Base-by-base conservation (phyloP, 768 basidiomycete genomes). In the Lactifluus volemus region DNA sequence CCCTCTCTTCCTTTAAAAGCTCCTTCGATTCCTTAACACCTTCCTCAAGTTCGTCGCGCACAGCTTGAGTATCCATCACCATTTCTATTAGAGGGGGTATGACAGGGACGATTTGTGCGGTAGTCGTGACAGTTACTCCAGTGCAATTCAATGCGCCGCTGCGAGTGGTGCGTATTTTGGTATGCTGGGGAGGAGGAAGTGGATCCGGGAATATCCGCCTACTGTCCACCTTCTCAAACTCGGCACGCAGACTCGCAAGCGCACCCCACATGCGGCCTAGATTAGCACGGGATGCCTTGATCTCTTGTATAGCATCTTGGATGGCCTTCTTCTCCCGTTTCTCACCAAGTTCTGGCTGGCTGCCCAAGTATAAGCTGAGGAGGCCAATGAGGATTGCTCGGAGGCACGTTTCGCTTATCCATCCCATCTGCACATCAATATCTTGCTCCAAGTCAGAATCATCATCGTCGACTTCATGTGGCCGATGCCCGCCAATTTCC, bases 61-160 rank as follows among this genome's bases (percentile, higher is more conserved):
- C 71, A 17, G 68, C 66, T 49, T 75, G 72, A 8, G 83, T 78
- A 30, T 77, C 70, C 17, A 84, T 65, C 2, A 75, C 78, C 7
- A 72, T 71, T 42, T 86, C 77, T 14, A 87, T 78, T n/a, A 92
- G 74, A 4, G 81, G 78, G 7, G 77, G 63, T 32, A 91, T 67
- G 21, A 88, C 77, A 15, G 89, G 88, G 14, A 92, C 74, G 66
- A 92, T 76, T 65, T 90, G 89, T 5, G 78, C 78, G 0, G 86
- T 74, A 19, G 68, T 69, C 4, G 73, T 70, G 67, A 77, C 78
- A 63, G 61, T 73, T 59, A 70, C 74, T 59, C 57, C 52, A 9
- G 49, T 49, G 14, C 63, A 38, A 7, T 49, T 48, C 15, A 59
- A 51, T 21, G 52, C 61, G 11, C 60, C 68, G 48, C 76, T 79